Conservation (phyloP, 2,329 filamentous ascomycete genomes). For the Aureobasidium namibiae region DNA sequence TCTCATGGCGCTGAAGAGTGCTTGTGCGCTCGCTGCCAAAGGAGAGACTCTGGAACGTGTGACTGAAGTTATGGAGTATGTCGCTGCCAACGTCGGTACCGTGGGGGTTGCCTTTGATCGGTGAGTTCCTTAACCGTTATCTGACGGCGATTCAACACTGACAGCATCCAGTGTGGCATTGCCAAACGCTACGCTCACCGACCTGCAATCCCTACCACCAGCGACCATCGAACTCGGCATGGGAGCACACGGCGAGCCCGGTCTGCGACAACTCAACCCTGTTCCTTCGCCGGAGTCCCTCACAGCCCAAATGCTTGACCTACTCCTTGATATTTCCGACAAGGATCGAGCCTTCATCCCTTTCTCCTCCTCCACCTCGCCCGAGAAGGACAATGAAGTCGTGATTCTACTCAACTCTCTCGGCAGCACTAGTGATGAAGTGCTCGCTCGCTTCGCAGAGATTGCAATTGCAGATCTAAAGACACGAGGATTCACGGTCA, state of each 20-base stretch:
- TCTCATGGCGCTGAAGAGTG: constrained; percentile 53
- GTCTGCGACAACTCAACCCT: constrained; percentile 47
- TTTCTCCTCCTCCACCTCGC: constrained; percentile 20
- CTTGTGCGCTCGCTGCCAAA: constrained; percentile 42
- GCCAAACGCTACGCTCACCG: constrained; percentile 48
- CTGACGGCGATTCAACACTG: not conserved
- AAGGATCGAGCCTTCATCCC: constrained; percentile 29
- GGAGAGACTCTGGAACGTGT: constrained; percentile 27
- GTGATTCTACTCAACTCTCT: constrained; percentile 29
- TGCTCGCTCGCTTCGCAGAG: constrained; percentile 29
- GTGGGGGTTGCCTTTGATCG: constrained; percentile 29
- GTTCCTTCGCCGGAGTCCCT: constrained; percentile 27
- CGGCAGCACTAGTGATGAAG: constrained; percentile 29
- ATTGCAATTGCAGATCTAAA: constrained; percentile 24
- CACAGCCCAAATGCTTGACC: constrained; percentile 28
- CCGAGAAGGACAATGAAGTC: constrained; percentile 23
- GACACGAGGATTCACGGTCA: constrained; percentile 25
- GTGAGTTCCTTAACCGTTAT: constrained; percentile 14
- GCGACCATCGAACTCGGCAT: constrained; percentile 57
- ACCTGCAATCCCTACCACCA: constrained; percentile 46
- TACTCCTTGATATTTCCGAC: constrained; percentile 27
- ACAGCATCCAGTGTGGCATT: constrained; percentile 25
- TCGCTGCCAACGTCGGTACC: constrained; percentile 28
- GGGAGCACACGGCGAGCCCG: constrained; percentile 60
- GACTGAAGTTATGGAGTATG: constrained; percentile 30